Conservation (phyloP, 208 protist genomes). For the Leishmania braziliensis region DNA sequence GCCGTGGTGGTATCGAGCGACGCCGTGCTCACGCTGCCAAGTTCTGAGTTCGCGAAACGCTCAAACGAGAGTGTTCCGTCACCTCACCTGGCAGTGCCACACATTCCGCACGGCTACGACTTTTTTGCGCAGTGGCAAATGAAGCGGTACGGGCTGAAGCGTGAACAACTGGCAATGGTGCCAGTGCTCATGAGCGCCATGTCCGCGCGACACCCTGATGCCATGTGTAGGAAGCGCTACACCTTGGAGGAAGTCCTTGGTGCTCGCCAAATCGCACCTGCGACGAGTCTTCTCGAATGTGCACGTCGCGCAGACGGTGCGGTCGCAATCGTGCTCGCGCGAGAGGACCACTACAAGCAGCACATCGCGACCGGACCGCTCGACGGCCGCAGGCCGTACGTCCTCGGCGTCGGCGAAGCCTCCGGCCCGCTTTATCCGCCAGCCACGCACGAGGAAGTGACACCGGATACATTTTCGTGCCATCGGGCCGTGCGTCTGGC, state of each 20-base stretch:
- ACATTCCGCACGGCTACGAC: conserved; percentile 77
- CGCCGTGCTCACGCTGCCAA: conserved; percentile 50
- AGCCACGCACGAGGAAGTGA: conserved; percentile 44
- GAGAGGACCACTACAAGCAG: conserved; percentile 44
- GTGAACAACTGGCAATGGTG: conserved; percentile 81
- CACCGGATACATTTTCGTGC: conserved; percentile 63
- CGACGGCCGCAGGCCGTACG: conserved; percentile 28
- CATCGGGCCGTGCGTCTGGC: conserved; percentile 49
- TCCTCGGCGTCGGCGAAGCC: conserved; percentile 57
- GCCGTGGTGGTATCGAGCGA: conserved; percentile 70
- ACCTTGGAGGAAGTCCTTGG: conserved; percentile 51
- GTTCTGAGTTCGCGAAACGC: conserved; percentile 40
- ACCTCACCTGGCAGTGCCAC: conserved; percentile 44
- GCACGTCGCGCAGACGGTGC: conserved; percentile 76
- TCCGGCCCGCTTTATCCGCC: conserved; percentile 76
- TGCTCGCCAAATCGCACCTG: conserved; percentile 50
- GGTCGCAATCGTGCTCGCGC: conserved; percentile 56
- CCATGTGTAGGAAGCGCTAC: conserved; percentile 52
- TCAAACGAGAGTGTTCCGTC: conserved; percentile 46
- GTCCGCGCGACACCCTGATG: conserved; percentile 63
- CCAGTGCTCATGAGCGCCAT: conserved; percentile 72
- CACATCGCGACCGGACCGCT: conserved; percentile 23
- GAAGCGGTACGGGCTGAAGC: conserved; percentile 55
- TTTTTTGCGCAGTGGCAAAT: conserved; percentile 78
- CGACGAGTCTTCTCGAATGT: conserved; percentile 62